A percentile compares a stretch with the other conserved stretches of the same genome.
Evolutionary conservation across 2,329 filamentous ascomycete genomes (phyloP).

Genomic region (Alternaria dauci): DNA sequence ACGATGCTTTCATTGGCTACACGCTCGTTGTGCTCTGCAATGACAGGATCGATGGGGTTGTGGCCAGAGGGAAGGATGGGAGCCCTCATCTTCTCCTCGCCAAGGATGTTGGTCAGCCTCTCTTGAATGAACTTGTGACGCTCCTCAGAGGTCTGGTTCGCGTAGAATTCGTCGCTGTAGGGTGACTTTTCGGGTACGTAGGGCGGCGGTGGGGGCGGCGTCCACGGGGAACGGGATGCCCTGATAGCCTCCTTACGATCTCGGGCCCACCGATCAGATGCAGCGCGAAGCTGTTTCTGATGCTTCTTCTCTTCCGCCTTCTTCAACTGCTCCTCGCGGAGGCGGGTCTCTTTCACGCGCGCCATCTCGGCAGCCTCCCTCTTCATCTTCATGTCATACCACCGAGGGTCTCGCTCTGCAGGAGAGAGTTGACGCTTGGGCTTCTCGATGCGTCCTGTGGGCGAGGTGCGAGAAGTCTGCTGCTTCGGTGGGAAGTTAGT

Average conservation of each 20-base stretch:
- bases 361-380: neutral
- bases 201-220: too few species aligned
- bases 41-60: slow-evolving; percentile 8
- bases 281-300: neutral
- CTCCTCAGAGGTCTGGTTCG: slow-evolving; percentile 11
- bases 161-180: neutral
- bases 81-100: slow-evolving; percentile 10
- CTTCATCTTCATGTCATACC: slow-evolving; percentile 5
- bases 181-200: neutral
- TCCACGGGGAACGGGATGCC: neutral
- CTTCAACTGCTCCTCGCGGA: neutral
- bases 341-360: neutral
- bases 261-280: neutral
- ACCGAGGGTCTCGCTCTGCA: neutral
- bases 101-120: slow-evolving; percentile 8
- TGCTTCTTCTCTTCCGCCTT: neutral
- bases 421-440: neutral
- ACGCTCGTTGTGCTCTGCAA: slow-evolving; percentile 12
- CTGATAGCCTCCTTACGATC: neutral
- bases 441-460: neutral
- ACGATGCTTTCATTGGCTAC: neutral
- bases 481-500: neutral
- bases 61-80: slow-evolving; percentile 14
- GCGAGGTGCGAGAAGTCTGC: neutral
- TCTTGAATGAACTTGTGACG: slow-evolving; percentile 4